These are phyloP conservation scores for Cordyceps javanica DNA, from an alignment of 2,329 filamentous ascomycete genomes.

Conservation along the genomic window DNA sequence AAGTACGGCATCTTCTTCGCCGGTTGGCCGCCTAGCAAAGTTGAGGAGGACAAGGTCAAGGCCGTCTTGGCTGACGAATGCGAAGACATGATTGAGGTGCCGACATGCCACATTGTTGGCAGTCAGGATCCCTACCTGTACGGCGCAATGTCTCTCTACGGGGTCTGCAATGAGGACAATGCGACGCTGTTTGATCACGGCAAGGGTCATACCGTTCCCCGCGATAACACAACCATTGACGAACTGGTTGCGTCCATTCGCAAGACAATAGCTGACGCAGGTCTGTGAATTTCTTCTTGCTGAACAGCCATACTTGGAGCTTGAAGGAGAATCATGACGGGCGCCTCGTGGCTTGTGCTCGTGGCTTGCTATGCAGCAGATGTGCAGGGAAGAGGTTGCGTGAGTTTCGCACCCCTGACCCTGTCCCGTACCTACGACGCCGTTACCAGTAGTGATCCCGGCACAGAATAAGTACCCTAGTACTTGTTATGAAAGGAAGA, in stretches of 20 bases:
- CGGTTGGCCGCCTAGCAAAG: slow-evolving; percentile 47
- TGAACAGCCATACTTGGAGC: no score
- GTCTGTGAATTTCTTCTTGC: no score
- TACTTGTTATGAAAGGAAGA: no score
- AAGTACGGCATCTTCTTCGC: slow-evolving; percentile 46
- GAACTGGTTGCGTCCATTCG: slow-evolving; percentile 33
- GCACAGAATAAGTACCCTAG: no score
- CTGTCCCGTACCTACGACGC: no score
- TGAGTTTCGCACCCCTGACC: no score
- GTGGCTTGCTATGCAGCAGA: background rate
- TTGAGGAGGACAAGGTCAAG: slow-evolving; percentile 29
- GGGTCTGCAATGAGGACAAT: slow-evolving; percentile 53
- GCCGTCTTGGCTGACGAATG: slow-evolving; percentile 43
- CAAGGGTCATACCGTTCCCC: slow-evolving; percentile 57
- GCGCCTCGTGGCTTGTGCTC: background rate
- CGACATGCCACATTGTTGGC: slow-evolving; percentile 48
- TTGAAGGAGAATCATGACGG: no score
- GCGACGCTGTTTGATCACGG: slow-evolving; percentile 59
- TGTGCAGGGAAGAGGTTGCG: no score
- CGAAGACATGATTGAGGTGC: slow-evolving; percentile 43
- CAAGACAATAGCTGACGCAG: slow-evolving; percentile 29
- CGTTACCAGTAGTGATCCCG: no score
- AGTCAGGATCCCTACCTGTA: slow-evolving; percentile 55
- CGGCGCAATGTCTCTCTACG: slow-evolving; percentile 55
- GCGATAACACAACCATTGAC: slow-evolving; percentile 42